These are phyloP conservation scores for Fusarium ambrosium DNA, from an alignment of 2,329 filamentous ascomycete species.

Conservation along the genomic window DNA sequence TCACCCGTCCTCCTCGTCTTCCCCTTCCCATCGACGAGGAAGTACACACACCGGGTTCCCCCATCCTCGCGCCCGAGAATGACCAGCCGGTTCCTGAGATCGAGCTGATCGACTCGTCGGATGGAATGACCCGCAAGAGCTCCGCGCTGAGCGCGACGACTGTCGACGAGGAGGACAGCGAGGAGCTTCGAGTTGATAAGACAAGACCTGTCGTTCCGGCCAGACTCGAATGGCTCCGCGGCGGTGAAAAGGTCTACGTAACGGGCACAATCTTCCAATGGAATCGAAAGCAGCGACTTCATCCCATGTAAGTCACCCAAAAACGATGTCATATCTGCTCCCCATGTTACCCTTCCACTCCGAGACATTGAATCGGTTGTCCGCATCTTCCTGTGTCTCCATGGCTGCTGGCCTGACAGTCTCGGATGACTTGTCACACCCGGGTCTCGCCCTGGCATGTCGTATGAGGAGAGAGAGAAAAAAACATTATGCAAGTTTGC, in stretches of 20 bases:
- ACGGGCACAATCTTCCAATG: constrained; percentile 98
- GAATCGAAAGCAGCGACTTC: constrained; percentile 92
- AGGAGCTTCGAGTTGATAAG: constrained; percentile 82
- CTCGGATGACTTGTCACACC: constrained; percentile 41
- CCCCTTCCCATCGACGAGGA: constrained; percentile 96
- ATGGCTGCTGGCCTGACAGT: constrained; percentile 38
- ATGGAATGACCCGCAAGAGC: constrained; percentile 65
- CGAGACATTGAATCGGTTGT: constrained; percentile 42
- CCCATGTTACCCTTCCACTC: constrained; percentile 14
- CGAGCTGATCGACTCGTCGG: constrained; percentile 64
- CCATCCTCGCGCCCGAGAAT: constrained; percentile 82
- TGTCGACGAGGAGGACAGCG: constrained; percentile 82
- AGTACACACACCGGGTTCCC: constrained; percentile 88
- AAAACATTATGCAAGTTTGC: constrained; percentile 1
- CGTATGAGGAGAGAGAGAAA: not conserved
- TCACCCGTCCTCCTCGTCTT: constrained; percentile 84
- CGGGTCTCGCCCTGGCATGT: constrained; percentile 3
- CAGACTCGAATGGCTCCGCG: constrained; percentile 84
- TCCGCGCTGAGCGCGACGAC: constrained; percentile 73
- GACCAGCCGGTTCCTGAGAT: constrained; percentile 65
- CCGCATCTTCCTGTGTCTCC: constrained; percentile 42
- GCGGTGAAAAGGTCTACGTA: constrained; percentile 92
- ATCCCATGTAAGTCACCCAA: constrained; percentile 78
- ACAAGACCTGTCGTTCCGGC: constrained; percentile 85
- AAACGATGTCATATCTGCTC: not conserved